Percentiles rank a stretch among this genome's conserved stretches.
These are phyloP conservation scores for Alternaria brassicicola DNA, from an alignment of 2,329 filamentous ascomycete genomes.

Conservation along the genomic window DNA sequence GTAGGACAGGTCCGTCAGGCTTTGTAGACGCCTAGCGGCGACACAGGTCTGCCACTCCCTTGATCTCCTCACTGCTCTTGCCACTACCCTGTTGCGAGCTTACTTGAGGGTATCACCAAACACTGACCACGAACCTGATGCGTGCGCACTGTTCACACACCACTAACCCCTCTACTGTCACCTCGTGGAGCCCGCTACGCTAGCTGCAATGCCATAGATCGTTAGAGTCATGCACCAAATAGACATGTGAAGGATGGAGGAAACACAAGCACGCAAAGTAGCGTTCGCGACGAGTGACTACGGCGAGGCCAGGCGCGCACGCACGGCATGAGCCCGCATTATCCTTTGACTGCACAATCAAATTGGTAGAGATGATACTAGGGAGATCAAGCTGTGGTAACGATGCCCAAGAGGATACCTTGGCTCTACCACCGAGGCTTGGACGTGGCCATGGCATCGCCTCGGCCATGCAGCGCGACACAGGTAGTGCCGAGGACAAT, in stretches of 20 bases:
- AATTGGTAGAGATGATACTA: not conserved
- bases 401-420: not conserved
- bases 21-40: slow-evolving; percentile 3
- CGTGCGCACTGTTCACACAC: slow-evolving; percentile 3
- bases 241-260: slow-evolving; percentile 5
- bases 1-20: slow-evolving; percentile 1
- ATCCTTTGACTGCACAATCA: not conserved
- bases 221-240: not conserved
- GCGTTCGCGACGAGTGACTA: not conserved
- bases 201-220: slow-evolving; percentile 1
- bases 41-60: not conserved
- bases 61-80: not conserved
- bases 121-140: slow-evolving; percentile 7
- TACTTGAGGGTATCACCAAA: slow-evolving; percentile 9
- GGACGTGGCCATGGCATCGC: not conserved
- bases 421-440: not conserved
- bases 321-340: not conserved
- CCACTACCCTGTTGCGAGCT: slow-evolving; percentile 3
- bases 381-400: not conserved
- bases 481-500: not conserved
- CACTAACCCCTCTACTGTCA: not conserved
- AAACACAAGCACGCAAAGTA: slow-evolving; percentile 1
- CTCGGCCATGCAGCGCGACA: not conserved
- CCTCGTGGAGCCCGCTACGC: slow-evolving; percentile 11
- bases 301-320: not conserved